Evolutionary conservation across 1,139 yeast species (phyloP).

Genomic region (Hyphopichia khmerensis): DNA sequence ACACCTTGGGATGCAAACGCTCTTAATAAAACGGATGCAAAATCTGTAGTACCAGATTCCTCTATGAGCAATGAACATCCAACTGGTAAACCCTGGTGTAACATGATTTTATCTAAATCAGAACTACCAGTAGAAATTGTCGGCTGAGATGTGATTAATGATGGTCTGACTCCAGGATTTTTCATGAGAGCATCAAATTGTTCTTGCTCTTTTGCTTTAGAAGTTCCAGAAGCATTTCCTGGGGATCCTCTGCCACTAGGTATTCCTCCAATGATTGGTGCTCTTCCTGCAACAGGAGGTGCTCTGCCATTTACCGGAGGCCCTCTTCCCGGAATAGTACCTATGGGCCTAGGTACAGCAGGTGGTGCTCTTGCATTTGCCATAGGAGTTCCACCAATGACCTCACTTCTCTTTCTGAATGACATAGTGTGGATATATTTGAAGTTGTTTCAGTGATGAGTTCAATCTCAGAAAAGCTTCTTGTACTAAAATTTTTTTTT

Average conservation of each 20-base stretch:
- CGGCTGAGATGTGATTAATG: conserved; percentile 71
- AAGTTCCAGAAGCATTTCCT: neutral
- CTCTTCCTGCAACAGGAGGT: neutral
- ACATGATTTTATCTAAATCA: conserved; percentile 71
- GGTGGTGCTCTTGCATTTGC: conserved; percentile 9
- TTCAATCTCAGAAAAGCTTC: too few species aligned
- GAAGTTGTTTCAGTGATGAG: neutral
- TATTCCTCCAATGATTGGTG: neutral
- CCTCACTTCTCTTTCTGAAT: conserved; percentile 68
- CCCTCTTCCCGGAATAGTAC: conserved; percentile 10
- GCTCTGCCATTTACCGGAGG: conserved; percentile 8
- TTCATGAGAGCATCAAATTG: conserved; percentile 12
- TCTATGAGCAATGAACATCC: conserved; percentile 72
- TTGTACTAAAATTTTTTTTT: neutral
- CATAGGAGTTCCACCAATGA: conserved; percentile 33
- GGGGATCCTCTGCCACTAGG: neutral
- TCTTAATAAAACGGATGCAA: conserved; percentile 69
- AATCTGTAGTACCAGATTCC: conserved; percentile 90
- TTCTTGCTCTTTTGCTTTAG: conserved; percentile 9
- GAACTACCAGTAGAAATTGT: conserved; percentile 75
- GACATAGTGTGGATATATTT: conserved; percentile 46
- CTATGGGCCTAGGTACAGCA: conserved; percentile 6
- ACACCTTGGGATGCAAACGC: conserved; percentile 81
- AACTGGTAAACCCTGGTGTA: conserved; percentile 84
- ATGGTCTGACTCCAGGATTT: conserved; percentile 72